Conservation (phyloP, 371 early-diverging fungal genomes). For the Cokeromyces recurvatus region DNA sequence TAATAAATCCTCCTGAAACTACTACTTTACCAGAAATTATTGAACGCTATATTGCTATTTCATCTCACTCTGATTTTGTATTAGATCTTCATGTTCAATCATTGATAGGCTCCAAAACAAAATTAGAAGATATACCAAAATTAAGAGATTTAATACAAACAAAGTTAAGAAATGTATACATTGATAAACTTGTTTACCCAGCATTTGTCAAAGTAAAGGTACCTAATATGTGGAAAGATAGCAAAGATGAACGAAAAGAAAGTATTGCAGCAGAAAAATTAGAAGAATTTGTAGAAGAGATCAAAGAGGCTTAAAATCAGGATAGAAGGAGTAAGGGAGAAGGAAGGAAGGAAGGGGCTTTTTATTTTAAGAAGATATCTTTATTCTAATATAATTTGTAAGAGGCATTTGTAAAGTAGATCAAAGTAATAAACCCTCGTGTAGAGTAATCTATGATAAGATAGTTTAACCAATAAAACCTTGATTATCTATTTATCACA, state of each 20-base stretch:
- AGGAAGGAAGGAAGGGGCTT: too few relatives aligned
- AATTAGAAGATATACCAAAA: slow-evolving; percentile 92
- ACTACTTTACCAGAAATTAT: slow-evolving; percentile 31
- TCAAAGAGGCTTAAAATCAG: slow-evolving; percentile 29
- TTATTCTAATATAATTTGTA: too few relatives aligned
- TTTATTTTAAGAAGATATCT: too few relatives aligned
- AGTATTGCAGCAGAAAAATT: slow-evolving; percentile 28
- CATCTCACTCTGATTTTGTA: slow-evolving; percentile 67
- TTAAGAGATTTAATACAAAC: slow-evolving; percentile 78
- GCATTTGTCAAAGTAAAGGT: slow-evolving; percentile 51
- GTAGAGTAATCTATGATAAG: too few relatives aligned
- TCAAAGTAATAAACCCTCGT: too few relatives aligned
- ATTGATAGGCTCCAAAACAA: slow-evolving; percentile 87
- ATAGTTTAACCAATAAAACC: too few relatives aligned
- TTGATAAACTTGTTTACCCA: slow-evolving; percentile 61
- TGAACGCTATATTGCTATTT: slow-evolving; percentile 57
- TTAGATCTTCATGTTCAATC: slow-evolving; percentile 86
- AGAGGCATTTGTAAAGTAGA: too few relatives aligned
- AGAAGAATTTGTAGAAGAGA: slow-evolving; percentile 33
- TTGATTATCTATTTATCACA: too few relatives aligned
- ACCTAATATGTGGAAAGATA: slow-evolving; percentile 40
- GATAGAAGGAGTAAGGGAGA: too few relatives aligned
- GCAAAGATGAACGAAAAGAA: slow-evolving; percentile 9
- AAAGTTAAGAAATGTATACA: slow-evolving; percentile 66
- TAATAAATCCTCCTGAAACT: slow-evolving; percentile 43